phyloP scores from a whole-genome alignment of 192 early-diverging fungal genomes.

The Entomortierella parvispora region DNA sequence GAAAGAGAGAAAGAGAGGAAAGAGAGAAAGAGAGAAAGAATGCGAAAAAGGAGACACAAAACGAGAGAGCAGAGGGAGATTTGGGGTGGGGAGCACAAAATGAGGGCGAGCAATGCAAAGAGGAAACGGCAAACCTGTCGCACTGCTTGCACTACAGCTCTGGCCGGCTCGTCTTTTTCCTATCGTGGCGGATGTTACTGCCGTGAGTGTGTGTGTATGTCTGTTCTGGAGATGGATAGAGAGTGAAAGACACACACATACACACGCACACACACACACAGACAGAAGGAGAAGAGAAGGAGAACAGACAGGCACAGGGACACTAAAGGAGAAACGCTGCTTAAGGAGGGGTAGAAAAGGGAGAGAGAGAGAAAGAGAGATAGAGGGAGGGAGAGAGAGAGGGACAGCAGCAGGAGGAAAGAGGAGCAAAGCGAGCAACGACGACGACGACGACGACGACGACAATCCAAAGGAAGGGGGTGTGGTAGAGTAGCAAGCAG shows the following conservation, averaged over 20 bases:
- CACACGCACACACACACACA: too few relatives aligned
- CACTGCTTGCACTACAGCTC: not conserved
- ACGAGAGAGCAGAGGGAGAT: not conserved
- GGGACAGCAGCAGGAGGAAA: not conserved
- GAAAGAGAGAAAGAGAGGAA: slow-evolving; percentile 1
- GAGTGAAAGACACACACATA: too few relatives aligned
- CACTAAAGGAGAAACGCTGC: not conserved
- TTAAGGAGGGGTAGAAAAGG: not conserved
- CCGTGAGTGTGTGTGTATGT: too few relatives aligned
- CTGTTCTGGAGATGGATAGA: too few relatives aligned
- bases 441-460: too few relatives aligned
- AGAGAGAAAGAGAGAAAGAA: not conserved
- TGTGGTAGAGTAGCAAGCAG: too few relatives aligned
- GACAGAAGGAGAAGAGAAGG: not conserved
- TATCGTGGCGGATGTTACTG: too few relatives aligned
- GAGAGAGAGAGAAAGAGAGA: not conserved
- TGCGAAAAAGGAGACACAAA: not conserved
- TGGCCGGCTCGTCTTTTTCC: too few relatives aligned
- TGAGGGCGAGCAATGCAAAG: not conserved
- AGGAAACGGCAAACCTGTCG: not conserved
- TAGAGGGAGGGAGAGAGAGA: slow-evolving; percentile 5
- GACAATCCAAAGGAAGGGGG: too few relatives aligned
- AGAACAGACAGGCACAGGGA: not conserved
- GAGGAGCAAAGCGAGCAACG: not conserved
- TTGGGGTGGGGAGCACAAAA: not conserved